Conservation (phyloP, 2,329 filamentous ascomycete genomes). For the Tolypocladium pustulatum region DNA sequence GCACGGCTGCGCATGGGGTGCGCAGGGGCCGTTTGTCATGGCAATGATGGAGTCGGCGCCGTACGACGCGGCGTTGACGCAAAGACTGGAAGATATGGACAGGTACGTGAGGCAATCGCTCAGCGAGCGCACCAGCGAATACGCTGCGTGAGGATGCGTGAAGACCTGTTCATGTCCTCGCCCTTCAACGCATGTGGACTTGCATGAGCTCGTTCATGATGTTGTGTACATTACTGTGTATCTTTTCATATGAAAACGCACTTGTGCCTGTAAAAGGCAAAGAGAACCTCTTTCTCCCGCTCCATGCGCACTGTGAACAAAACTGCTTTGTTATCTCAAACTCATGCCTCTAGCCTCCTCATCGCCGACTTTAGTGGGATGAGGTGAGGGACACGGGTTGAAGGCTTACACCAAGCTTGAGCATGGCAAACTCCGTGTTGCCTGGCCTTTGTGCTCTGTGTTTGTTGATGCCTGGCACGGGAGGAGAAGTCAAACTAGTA, state of each 20-base stretch:
- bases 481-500: too few species aligned
- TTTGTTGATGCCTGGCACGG: too few species aligned
- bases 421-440: too few species aligned
- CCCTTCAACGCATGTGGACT: background rate
- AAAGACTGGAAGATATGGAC: conserved; percentile 16
- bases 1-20: conserved; percentile 23
- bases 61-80: conserved; percentile 17
- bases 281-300: too few species aligned
- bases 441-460: too few species aligned
- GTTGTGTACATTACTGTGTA: background rate
- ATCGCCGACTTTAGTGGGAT: too few species aligned
- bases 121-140: background rate
- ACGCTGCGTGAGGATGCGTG: background rate
- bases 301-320: too few species aligned
- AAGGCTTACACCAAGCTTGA: too few species aligned
- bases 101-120: conserved; percentile 5
- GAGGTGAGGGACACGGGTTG: too few species aligned
- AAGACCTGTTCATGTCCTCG: background rate
- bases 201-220: background rate
- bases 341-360: too few species aligned
- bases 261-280: too few species aligned
- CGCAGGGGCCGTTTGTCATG: conserved; percentile 26
- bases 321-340: too few species aligned
- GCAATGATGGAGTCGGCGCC: conserved; percentile 25
- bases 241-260: background rate